phyloP scores from a whole-genome alignment of 1,284 basidiomycete species.

The Salmacisia buchloeana region DNA sequence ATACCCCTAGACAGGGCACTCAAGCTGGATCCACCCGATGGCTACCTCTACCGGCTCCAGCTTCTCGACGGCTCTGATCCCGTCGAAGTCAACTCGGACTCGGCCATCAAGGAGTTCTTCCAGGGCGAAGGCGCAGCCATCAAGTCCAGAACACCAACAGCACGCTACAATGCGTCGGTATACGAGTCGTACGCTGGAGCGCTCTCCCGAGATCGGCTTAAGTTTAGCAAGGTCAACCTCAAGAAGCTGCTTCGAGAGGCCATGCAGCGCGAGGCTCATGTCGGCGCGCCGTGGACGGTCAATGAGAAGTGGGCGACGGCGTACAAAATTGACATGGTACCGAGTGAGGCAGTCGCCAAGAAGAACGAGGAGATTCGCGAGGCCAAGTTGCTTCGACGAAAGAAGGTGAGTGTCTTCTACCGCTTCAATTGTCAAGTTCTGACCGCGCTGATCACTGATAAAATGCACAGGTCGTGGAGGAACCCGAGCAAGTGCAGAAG shows the following conservation, averaged over 20 bases:
- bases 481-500: conserved; percentile 18
- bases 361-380: conserved; percentile 74
- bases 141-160: conserved; percentile 56
- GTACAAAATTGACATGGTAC: conserved; percentile 75
- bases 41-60: conserved; percentile 82
- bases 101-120: background rate
- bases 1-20: conserved; percentile 67
- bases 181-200: conserved; percentile 67
- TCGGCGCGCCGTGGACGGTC: conserved; percentile 90
- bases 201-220: conserved; percentile 78
- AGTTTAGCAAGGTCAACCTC: conserved; percentile 92
- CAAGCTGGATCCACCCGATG: conserved; percentile 68
- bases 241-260: conserved; percentile 92
- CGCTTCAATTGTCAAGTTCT: background rate
- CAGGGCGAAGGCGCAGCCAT: background rate
- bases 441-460: background rate
- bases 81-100: background rate
- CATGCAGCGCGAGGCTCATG: conserved; percentile 78
- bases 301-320: conserved; percentile 74
- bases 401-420: conserved; percentile 52
- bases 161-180: conserved; percentile 55
- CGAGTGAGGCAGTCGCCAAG: conserved; percentile 75
- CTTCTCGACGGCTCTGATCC: conserved; percentile 54
- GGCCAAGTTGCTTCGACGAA: conserved; percentile 59
- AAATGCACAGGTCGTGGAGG: conserved; percentile 10